phyloP scores from a whole-genome alignment of 2,329 filamentous ascomycete species.

The Stachybotrys chlorohalonatus region DNA sequence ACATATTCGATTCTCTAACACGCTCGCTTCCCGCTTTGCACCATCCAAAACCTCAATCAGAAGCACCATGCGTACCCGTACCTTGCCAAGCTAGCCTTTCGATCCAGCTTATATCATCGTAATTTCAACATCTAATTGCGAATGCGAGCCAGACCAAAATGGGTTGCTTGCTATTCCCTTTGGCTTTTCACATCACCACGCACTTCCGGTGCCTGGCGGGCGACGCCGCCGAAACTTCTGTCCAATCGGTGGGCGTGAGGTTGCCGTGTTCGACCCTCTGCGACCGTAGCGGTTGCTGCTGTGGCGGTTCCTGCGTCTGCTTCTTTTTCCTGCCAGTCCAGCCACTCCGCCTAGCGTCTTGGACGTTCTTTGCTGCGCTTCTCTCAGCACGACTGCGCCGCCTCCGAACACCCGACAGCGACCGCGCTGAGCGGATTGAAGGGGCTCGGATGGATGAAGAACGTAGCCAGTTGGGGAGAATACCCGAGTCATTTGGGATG shows the following conservation, averaged over 20 bases:
- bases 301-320: slow-evolving; percentile 22
- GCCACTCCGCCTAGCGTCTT: slow-evolving; percentile 48
- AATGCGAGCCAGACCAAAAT: too few relatives aligned
- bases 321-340: slow-evolving; percentile 38
- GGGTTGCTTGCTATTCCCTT: too few relatives aligned
- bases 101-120: too few relatives aligned
- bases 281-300: neutral
- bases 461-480: slow-evolving; percentile 24
- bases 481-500: slow-evolving; percentile 7
- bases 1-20: too few relatives aligned
- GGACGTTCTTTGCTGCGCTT: slow-evolving; percentile 53
- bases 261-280: slow-evolving; percentile 31
- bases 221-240: slow-evolving; percentile 33
- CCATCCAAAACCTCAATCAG: too few relatives aligned
- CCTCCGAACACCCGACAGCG: slow-evolving; percentile 23
- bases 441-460: slow-evolving; percentile 18
- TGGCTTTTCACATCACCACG: slow-evolving; percentile 36
- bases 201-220: slow-evolving; percentile 37
- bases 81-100: too few relatives aligned
- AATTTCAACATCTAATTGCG: too few relatives aligned
- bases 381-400: slow-evolving; percentile 47
- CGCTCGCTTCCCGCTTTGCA: too few relatives aligned
- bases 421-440: slow-evolving; percentile 24
- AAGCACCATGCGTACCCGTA: too few relatives aligned
- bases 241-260: slow-evolving; percentile 36